phyloP scores from a whole-genome alignment of 768 basidiomycete genomes.

The Infundibulicybe gibba region DNA sequence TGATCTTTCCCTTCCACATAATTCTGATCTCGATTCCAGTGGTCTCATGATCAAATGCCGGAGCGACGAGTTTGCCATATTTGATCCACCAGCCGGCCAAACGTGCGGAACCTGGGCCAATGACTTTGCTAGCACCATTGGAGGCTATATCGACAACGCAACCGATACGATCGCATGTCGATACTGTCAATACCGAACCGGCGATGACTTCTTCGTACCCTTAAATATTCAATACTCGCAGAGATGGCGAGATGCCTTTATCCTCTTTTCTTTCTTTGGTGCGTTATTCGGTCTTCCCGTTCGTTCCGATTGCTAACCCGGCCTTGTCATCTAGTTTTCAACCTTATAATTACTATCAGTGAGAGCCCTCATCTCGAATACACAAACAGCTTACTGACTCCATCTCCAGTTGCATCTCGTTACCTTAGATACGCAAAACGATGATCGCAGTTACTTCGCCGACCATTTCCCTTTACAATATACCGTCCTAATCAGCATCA shows the following conservation, averaged over 20 bases:
- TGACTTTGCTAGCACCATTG: conserved; percentile 56
- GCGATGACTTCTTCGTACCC: conserved; percentile 68
- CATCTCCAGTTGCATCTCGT: conserved; percentile 54
- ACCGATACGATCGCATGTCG: conserved; percentile 57
- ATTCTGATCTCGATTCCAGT: conserved; percentile 25
- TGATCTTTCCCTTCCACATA: neutral
- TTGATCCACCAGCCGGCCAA: conserved; percentile 71
- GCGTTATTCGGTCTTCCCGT: conserved; percentile 14
- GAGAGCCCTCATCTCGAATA: conserved; percentile 6
- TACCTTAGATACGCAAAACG: conserved; percentile 72
- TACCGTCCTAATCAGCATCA: too few relatives aligned
- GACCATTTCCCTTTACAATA: too few relatives aligned
- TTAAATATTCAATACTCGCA: conserved; percentile 61
- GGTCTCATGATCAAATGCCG: conserved; percentile 64
- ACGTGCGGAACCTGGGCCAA: conserved; percentile 70
- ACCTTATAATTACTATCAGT: conserved; percentile 57
- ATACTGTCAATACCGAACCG: conserved; percentile 68
- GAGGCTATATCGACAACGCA: conserved; percentile 75
- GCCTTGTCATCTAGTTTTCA: conserved; percentile 48
- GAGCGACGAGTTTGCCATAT: conserved; percentile 63
- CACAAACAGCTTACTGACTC: neutral
- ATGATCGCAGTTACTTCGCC: too few relatives aligned
- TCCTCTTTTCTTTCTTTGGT: conserved; percentile 61
- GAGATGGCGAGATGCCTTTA: conserved; percentile 69
- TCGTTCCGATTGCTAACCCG: neutral